A percentile compares a stretch with the other conserved stretches of the same genome.
Evolutionary conservation across 768 basidiomycete species (phyloP).

Genomic region (Suillus variegatus): DNA sequence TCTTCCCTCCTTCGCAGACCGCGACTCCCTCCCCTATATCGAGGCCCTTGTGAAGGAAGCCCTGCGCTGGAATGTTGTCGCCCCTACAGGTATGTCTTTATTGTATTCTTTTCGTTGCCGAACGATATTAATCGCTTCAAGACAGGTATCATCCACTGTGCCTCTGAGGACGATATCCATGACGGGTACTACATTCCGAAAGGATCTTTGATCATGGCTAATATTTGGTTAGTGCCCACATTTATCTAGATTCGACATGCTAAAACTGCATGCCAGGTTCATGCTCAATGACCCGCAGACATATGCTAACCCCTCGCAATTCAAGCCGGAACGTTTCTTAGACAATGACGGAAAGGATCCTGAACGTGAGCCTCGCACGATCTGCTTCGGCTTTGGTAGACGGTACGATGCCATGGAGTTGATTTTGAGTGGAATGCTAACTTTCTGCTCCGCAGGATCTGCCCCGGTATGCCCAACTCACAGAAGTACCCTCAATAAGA

Average conservation of each 20-base stretch:
- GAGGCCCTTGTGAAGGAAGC: conserved; percentile 65
- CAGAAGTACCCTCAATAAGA: conserved; percentile 12
- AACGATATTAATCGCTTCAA: conserved; percentile 6
- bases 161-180: conserved; percentile 58
- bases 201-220: conserved; percentile 28
- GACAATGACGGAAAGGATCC: conserved; percentile 34
- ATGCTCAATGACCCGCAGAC: conserved; percentile 35
- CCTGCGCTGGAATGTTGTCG: conserved; percentile 41
- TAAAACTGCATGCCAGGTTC: conserved; percentile 17
- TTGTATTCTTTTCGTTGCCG: conserved; percentile 45
- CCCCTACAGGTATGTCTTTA: conserved; percentile 43
- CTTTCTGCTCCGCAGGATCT: conserved; percentile 18
- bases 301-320: conserved; percentile 54
- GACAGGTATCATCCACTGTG: conserved; percentile 45
- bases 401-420: conserved; percentile 36
- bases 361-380: conserved; percentile 58
- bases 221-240: conserved; percentile 18
- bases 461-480: conserved; percentile 23
- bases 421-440: conserved; percentile 11
- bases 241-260: conserved; percentile 14
- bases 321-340: conserved; percentile 64
- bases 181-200: conserved; percentile 65
- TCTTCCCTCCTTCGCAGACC: conserved; percentile 61
- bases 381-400: conserved; percentile 74
- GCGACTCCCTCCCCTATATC: conserved; percentile 57